Conservation (phyloP, 2,329 filamentous ascomycete species). For the Cordyceps cicadae region DNA sequence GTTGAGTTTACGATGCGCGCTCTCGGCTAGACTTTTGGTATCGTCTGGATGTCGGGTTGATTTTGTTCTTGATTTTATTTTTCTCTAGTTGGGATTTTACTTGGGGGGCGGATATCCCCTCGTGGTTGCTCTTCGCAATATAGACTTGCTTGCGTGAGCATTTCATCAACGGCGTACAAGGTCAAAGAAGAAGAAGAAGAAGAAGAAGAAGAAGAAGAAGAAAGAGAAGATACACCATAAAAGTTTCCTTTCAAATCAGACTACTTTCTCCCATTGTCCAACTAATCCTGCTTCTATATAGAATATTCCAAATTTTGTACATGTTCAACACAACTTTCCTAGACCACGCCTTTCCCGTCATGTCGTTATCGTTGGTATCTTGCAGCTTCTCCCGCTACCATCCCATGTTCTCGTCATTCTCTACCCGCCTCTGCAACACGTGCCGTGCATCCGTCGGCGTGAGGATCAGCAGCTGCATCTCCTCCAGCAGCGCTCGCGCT, state of each 20-base stretch:
- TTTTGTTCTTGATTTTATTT: neutral
- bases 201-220: too few relatives aligned
- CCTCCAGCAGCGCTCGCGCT: conserved; percentile 52
- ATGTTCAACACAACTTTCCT: neutral
- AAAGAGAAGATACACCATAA: neutral
- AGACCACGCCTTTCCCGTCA: neutral
- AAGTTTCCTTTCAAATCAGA: neutral
- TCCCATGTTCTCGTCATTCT: conserved; percentile 43
- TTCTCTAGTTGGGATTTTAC: neutral
- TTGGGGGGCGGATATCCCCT: conserved; percentile 4
- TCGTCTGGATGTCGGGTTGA: neutral
- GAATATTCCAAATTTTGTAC: neutral
- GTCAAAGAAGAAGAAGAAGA: neutral
- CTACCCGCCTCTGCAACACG: conserved; percentile 59
- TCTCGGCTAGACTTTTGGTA: conserved; percentile 32
- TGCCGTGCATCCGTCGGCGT: conserved; percentile 57
- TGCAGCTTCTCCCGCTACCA: conserved; percentile 19
- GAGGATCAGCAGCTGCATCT: conserved; percentile 51
- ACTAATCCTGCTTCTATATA: neutral
- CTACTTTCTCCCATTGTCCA: neutral
- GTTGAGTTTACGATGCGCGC: conserved; percentile 59
- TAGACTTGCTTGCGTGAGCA: conserved; percentile 1
- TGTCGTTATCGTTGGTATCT: neutral
- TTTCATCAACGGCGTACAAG: conserved; percentile 6
- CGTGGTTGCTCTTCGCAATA: neutral